Evolutionary conservation across 306 rosid species (phyloP).

Genomic region (Dryas drummondii): DNA sequence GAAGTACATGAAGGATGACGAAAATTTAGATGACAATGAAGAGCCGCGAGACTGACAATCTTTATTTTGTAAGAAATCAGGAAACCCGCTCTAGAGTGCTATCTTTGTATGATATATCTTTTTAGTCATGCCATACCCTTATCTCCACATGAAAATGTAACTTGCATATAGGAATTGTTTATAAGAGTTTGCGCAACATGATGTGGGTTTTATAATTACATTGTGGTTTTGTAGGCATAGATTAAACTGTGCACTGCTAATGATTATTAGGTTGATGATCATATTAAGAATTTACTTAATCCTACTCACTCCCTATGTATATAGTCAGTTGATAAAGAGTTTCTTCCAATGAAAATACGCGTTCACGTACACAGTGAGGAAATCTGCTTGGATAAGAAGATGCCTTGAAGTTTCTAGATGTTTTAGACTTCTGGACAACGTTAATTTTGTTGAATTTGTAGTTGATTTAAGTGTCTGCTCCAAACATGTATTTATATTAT

Average conservation of each 20-base stretch:
- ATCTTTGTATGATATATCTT: neutral
- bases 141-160: neutral
- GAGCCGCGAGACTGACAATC: slow-evolving; percentile 13
- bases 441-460: neutral
- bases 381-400: neutral
- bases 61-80: slow-evolving; percentile 10
- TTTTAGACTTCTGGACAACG: neutral
- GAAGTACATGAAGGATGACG: slow-evolving; percentile 87
- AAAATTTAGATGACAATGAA: slow-evolving; percentile 41
- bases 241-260: neutral
- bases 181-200: neutral
- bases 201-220: neutral
- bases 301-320: neutral
- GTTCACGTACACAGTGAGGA: neutral
- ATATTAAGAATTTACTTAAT: neutral
- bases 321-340: neutral
- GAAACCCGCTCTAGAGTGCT: neutral
- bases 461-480: neutral
- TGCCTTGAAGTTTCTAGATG: neutral
- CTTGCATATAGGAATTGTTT: neutral
- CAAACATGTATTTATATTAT: too few species aligned
- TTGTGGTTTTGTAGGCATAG: neutral
- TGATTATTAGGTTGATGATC: neutral
- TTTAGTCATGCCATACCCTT: neutral
- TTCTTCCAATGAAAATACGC: neutral